These are phyloP conservation scores for Aureobasidium sp. DNA, from an alignment of 2,329 filamentous ascomycete species.

Conservation along the genomic window DNA sequence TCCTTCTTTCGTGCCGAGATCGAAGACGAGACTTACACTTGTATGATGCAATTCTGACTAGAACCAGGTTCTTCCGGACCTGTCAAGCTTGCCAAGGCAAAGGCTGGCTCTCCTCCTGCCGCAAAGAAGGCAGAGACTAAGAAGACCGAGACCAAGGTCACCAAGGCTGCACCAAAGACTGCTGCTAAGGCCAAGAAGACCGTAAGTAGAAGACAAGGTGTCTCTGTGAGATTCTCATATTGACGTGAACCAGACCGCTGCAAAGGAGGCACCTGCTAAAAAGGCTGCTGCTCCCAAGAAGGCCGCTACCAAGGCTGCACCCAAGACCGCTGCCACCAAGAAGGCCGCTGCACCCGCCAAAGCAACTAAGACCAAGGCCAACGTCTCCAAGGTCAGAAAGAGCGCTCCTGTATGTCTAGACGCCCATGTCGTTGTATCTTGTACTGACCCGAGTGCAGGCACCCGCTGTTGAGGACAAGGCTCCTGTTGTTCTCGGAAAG, in stretches of 20 bases:
- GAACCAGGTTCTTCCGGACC: conserved; percentile 68
- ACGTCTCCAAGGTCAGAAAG: conserved; percentile 39
- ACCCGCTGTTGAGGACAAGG: conserved; percentile 60
- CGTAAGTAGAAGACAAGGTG: neutral
- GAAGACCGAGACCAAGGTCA: conserved; percentile 26
- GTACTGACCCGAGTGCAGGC: conserved; percentile 34
- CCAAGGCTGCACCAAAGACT: conserved; percentile 38
- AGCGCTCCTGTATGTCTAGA: conserved; percentile 25
- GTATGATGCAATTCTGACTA: conserved; percentile 18
- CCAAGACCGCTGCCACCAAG: conserved; percentile 24
- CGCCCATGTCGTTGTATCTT: neutral
- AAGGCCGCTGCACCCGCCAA: conserved; percentile 25
- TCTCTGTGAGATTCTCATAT: neutral
- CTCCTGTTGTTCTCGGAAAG: conserved; percentile 60
- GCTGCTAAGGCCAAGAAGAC: conserved; percentile 33
- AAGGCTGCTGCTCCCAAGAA: conserved; percentile 21
- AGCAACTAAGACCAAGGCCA: conserved; percentile 35
- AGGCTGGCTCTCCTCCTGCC: conserved; percentile 22
- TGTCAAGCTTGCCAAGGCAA: conserved; percentile 61
- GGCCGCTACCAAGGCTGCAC: conserved; percentile 23
- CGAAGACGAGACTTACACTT: too few relatives aligned
- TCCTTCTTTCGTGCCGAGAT: neutral
- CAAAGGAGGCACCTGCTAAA: conserved; percentile 25
- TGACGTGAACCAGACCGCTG: conserved; percentile 29
- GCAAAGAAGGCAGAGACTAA: conserved; percentile 25